A percentile compares a stretch with the other conserved stretches of the same genome.
Evolutionary conservation across 108 stramenopile species (phyloP).

Genomic region (Stephanodiscus minutulus): DNA sequence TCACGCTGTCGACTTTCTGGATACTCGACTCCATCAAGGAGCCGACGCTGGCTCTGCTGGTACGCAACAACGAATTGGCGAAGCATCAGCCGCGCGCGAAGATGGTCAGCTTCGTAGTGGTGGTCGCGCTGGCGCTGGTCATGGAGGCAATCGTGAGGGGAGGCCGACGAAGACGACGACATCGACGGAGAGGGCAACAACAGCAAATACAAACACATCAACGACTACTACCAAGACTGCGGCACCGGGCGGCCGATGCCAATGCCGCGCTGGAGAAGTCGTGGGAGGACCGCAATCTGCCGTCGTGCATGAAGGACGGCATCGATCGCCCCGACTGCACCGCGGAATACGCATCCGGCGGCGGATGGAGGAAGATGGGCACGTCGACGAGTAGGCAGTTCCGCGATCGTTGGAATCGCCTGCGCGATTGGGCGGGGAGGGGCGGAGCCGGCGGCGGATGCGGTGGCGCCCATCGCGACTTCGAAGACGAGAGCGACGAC

Average conservation of each 20-base stretch:
- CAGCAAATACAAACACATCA: too few species aligned
- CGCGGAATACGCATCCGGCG: neutral
- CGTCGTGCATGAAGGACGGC: neutral
- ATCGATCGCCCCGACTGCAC: neutral
- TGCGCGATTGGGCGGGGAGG: neutral
- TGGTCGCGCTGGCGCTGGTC: conserved; percentile 65
- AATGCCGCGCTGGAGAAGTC: conserved; percentile 31
- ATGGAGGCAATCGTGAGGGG: conserved; percentile 61
- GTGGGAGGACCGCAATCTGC: conserved; percentile 38
- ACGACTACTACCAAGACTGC: conserved; percentile 25
- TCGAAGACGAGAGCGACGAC: neutral
- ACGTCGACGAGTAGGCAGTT: conserved; percentile 25
- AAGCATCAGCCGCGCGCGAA: conserved; percentile 90
- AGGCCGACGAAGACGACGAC: conserved; percentile 15
- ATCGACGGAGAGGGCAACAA: conserved; percentile 45
- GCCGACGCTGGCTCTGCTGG: conserved; percentile 83
- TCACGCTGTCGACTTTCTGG: conserved; percentile 69
- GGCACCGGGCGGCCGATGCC: conserved; percentile 8
- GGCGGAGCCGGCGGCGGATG: neutral
- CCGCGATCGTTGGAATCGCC: conserved; percentile 10
- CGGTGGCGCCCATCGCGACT: neutral
- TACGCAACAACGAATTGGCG: conserved; percentile 76
- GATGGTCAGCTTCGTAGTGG: conserved; percentile 72
- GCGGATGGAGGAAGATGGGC: conserved; percentile 34
- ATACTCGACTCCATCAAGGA: conserved; percentile 93